Base-by-base conservation (phyloP, 1,284 basidiomycete genomes). In the Cystodermella granulosa region DNA sequence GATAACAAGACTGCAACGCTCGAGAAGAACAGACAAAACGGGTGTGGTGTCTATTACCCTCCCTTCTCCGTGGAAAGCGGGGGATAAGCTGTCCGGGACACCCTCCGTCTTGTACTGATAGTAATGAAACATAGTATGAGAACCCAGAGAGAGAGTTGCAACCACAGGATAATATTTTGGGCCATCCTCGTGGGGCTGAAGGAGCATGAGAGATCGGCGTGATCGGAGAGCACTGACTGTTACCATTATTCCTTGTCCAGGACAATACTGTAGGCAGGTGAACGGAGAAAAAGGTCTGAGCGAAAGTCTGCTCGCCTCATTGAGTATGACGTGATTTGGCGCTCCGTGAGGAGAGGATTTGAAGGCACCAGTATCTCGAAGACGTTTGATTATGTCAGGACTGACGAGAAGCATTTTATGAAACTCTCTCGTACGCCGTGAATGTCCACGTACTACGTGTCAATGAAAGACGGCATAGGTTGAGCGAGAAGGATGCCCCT, bases 171-270 rank as follows among this genome's bases (percentile, higher is more conserved):
- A 74, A 68, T 96, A 97, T 3, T 87, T 81, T 0, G 87, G 84
- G 0, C 94, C 93, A 61, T 97, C 94, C 67, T 96, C 84, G 58
- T 96, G 94, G 1, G 92, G 91, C 90, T 92, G 62, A 3, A 44
- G 28, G 37, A 47, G 46, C 45, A 45, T 49, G 50, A 49, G 36
- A 38, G 49, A 49, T 39, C 40, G n/a, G n/a, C n/a, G 24, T 36
- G 8, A 38, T 14, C 36, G 45, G 35, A 38, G 34, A 34, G 17
- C 36, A 40, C 24, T 40, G 37, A 42, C 42, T 42, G 77, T 52
- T 64, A 90, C 89, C 75, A 90, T 86, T 51, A 98, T 98, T 17
- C 94, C 94, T 68, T 97, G 91, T 2, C 89, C 89, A 5, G 91
- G 77, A 21, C 79, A 72, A 62, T 97, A 97, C 85, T 90, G 52